Evolutionary conservation across 805 yeast species (phyloP), one percentile per base, ranked within the genome.

Genomic region (Kurtzmaniella fragi): DNA sequence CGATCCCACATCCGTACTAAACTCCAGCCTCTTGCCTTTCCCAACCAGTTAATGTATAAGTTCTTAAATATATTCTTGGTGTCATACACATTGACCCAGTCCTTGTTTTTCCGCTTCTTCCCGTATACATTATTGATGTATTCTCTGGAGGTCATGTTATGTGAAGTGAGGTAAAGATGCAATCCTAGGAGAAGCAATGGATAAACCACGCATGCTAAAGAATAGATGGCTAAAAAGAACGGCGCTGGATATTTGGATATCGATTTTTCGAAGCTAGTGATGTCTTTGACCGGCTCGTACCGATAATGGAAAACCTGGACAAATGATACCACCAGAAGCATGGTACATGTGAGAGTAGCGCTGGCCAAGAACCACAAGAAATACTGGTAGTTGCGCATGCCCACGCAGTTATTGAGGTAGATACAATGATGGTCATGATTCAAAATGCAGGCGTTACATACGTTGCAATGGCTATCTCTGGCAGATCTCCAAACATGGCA

Each of bases 391-490:
- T 66, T 67, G 12, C 73, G 43, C 33, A 45, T 42, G 5, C 73
- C 72, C 35, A 67, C 65, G 44, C 73, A 68, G 42, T 66, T 67
- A 45, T 67, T 67, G 36, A 86, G 53, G 77, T 84, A 78, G 28
- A 67, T 48, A 52, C 90, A 83, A 56, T 83, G 90, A 54, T 83
- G 91, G 49, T 87, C 96, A 49, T 77, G 82, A 35, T 73, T 49
- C 9, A 75, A 56, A 14, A 84, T 65, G 52, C 95, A 87, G 6
- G 67, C 66, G 44, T 77, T 77, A 59, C 95, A 86, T 2, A 67
- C 66, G 1, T 80, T 69, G 52, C 95, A 86, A 57, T 86, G 95
- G 44, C 67, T 59, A 14, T 66, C 62, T 38, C 95, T 61, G 1
- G 89, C 86, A 8, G 88, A 82, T 46, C 91, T 60, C 91, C 95